A percentile compares a stretch with the other conserved stretches of the same genome.
Conservation (phyloP, 2,329 filamentous ascomycete genomes). For the Colletotrichum sp. region DNA sequence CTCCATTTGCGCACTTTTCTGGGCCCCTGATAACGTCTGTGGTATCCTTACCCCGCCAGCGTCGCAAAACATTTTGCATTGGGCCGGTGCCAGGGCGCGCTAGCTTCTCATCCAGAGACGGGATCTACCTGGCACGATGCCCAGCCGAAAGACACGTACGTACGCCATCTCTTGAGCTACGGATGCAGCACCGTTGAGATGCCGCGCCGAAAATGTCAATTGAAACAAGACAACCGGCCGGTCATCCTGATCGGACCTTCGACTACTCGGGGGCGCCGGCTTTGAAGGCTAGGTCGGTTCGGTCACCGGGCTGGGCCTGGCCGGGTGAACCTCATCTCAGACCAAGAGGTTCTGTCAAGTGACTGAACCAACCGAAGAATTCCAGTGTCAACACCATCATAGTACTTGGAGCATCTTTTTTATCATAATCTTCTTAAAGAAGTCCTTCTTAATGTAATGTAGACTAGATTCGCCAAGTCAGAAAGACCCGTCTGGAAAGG, state of each 20-base stretch:
- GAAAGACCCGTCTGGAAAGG: not conserved
- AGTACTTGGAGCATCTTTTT: not conserved
- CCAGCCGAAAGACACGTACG: not conserved
- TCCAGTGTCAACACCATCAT: not conserved
- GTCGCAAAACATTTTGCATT: not conserved
- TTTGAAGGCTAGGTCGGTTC: not conserved
- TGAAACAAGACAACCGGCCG: not conserved
- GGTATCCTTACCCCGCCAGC: not conserved
- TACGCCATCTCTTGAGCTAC: not conserved
- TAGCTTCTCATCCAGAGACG: not conserved
- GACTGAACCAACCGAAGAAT: not conserved
- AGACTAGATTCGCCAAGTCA: not conserved
- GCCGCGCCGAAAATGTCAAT: not conserved
- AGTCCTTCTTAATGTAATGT: not conserved
- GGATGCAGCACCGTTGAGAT: not conserved
- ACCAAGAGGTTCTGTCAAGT: not conserved
- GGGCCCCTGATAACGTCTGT: not conserved
- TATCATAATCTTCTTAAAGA: not conserved
- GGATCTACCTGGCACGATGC: slow-evolving; percentile 10
- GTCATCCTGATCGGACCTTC: not conserved
- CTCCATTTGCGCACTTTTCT: not conserved
- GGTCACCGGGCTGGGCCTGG: not conserved
- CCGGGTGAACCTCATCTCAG: not conserved
- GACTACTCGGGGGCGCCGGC: not conserved
- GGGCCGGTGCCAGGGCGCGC: not conserved